These are phyloP conservation scores for Aureobasidium sp. DNA, from an alignment of 2,329 filamentous ascomycete genomes.

Conservation along the genomic window DNA sequence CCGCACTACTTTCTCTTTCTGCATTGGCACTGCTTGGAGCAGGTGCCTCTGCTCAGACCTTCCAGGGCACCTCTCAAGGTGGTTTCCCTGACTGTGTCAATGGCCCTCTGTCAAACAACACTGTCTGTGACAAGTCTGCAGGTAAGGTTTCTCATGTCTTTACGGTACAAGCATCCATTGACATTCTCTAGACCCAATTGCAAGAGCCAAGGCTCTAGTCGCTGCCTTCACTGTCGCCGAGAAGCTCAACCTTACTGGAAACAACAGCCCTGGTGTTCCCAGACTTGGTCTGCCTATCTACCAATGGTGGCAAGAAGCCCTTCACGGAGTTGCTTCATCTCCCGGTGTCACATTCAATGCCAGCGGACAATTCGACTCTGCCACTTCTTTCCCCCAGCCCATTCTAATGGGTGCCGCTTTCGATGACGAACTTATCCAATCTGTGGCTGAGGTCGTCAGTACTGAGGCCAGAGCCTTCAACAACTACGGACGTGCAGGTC, in stretches of 20 bases:
- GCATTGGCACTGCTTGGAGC: conserved; percentile 8
- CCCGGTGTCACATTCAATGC: conserved; percentile 48
- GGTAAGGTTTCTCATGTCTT: conserved; percentile 15
- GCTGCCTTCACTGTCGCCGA: conserved; percentile 43
- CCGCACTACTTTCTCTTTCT: conserved; percentile 3
- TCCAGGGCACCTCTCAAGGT: not conserved
- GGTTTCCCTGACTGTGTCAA: conserved; percentile 43
- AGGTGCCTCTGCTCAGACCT: conserved; percentile 3
- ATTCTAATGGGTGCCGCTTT: conserved; percentile 55
- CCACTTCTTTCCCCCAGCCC: conserved; percentile 58
- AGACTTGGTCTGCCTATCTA: conserved; percentile 51
- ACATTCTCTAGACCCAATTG: conserved; percentile 19
- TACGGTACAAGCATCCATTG: not conserved
- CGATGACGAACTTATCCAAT: conserved; percentile 51
- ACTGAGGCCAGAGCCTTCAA: conserved; percentile 58
- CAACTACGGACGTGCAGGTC: conserved; percentile 47
- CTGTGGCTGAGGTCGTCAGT: conserved; percentile 46
- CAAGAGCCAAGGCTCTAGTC: conserved; percentile 40
- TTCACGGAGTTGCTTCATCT: conserved; percentile 44
- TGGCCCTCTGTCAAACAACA: conserved; percentile 39
- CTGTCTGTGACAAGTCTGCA: conserved; percentile 41
- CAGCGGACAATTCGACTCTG: conserved; percentile 46
- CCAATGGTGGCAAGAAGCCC: conserved; percentile 52
- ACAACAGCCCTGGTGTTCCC: conserved; percentile 41
- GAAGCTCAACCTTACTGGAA: conserved; percentile 47